Evolutionary conservation across 2,329 filamentous ascomycete species (phyloP).

Genomic region (Mycogone perniciosa): DNA sequence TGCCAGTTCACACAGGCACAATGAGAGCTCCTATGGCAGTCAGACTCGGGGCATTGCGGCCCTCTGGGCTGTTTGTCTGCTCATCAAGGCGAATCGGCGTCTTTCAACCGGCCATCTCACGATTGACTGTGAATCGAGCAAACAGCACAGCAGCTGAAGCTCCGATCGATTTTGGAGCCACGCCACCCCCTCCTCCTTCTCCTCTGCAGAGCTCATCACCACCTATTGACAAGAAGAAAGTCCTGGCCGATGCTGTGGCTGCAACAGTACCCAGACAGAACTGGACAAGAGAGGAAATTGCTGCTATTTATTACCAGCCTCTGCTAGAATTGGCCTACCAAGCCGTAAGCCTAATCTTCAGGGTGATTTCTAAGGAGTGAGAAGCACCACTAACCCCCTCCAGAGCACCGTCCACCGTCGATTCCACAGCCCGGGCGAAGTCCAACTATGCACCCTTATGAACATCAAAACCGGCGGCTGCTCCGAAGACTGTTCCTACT

Average conservation of each 20-base stretch:
- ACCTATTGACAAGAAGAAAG: slow-evolving; percentile 21
- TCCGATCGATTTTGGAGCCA: slow-evolving; percentile 6
- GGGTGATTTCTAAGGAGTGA: background rate
- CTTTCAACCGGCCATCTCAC: background rate
- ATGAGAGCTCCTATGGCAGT: background rate
- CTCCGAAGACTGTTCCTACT: slow-evolving; percentile 90
- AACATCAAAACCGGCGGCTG: slow-evolving; percentile 95
- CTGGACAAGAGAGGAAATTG: slow-evolving; percentile 78
- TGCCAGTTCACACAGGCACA: background rate
- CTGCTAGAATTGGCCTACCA: slow-evolving; percentile 73
- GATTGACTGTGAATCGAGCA: background rate
- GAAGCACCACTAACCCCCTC: background rate
- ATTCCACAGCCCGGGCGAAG: slow-evolving; percentile 76
- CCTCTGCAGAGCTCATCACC: background rate
- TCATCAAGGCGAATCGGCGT: background rate
- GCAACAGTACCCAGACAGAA: slow-evolving; percentile 58
- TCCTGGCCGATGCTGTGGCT: slow-evolving; percentile 48
- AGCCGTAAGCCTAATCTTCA: slow-evolving; percentile 46
- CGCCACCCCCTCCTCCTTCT: slow-evolving; percentile 5
- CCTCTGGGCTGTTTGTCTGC: background rate
- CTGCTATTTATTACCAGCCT: slow-evolving; percentile 74
- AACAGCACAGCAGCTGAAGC: slow-evolving; percentile 12
- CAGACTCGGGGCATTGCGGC: background rate
- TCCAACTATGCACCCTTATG: slow-evolving; percentile 92
- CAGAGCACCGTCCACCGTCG: slow-evolving; percentile 73